phyloP scores from a whole-genome alignment of 768 basidiomycete genomes.

The Polyporus arcularius region DNA sequence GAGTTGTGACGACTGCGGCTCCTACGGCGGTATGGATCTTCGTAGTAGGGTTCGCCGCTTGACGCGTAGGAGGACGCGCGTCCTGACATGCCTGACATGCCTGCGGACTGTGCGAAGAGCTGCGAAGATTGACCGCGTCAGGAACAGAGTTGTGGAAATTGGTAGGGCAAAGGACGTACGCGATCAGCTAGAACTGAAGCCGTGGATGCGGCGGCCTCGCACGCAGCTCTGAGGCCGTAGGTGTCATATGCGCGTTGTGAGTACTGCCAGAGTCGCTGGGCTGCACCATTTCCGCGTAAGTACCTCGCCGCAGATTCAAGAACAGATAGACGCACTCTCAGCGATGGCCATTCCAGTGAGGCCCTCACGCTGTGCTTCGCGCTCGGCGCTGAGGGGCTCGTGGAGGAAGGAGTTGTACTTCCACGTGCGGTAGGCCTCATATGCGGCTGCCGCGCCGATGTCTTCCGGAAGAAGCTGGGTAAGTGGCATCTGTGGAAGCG shows the following conservation, averaged over 20 bases:
- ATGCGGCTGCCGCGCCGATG: constrained; percentile 76
- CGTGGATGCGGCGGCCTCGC: constrained; percentile 69
- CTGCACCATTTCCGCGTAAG: constrained; percentile 33
- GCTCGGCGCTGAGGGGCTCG: constrained; percentile 55
- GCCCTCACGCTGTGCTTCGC: constrained; percentile 64
- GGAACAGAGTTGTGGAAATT: not conserved
- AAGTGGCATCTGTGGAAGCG: constrained; percentile 48
- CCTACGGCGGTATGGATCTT: constrained; percentile 9
- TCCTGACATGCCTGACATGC: not conserved
- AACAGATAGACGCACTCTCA: constrained; percentile 50
- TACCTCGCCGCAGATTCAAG: constrained; percentile 3
- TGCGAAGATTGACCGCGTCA: not conserved
- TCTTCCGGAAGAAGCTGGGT: constrained; percentile 54
- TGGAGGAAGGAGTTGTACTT: constrained; percentile 55
- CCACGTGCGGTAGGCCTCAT: constrained; percentile 74
- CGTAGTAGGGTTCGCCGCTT: constrained; percentile 10
- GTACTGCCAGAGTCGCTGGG: constrained; percentile 56
- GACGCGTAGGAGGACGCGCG: constrained; percentile 11
- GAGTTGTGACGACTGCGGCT: constrained; percentile 16
- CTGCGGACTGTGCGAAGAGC: constrained; percentile 8
- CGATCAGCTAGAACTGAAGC: constrained; percentile 33
- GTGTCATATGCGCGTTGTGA: constrained; percentile 44
- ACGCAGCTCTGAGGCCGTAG: constrained; percentile 50
- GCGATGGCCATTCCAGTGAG: constrained; percentile 69
- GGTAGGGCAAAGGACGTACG: constrained; percentile 2